Conservation (phyloP, 345 rosid genomes). For the Euphorbia pulcherrima region DNA sequence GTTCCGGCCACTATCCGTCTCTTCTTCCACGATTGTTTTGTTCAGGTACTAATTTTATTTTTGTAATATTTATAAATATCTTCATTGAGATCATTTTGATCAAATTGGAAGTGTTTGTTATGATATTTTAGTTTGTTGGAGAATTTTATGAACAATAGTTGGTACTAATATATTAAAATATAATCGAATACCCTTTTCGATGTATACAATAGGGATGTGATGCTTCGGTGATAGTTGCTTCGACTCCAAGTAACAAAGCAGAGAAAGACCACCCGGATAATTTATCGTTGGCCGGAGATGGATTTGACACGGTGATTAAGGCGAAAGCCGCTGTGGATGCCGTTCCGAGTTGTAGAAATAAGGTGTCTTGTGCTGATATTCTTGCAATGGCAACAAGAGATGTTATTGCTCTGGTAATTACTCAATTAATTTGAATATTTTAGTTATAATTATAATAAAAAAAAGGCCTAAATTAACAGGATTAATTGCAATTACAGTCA, state of each 20-base stretch:
- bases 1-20: slow-evolving; percentile 56
- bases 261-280: slow-evolving; percentile 64
- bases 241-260: slow-evolving; percentile 25
- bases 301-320: slow-evolving; percentile 83
- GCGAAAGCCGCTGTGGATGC: slow-evolving; percentile 79
- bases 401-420: slow-evolving; percentile 51
- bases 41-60: slow-evolving; percentile 43
- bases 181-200: too few relatives aligned
- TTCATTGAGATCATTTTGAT: too few relatives aligned
- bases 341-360: slow-evolving; percentile 62
- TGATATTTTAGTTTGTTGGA: too few relatives aligned
- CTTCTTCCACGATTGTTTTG: slow-evolving; percentile 68
- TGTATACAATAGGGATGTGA: slow-evolving; percentile 73
- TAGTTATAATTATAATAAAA: background rate
- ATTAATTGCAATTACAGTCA: slow-evolving; percentile 38
- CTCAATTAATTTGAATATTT: background rate
- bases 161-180: too few relatives aligned
- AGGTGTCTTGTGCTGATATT: slow-evolving; percentile 91
- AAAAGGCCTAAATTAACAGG: background rate
- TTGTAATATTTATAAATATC: too few relatives aligned
- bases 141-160: too few relatives aligned
- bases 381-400: slow-evolving; percentile 86
- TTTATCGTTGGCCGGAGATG: slow-evolving; percentile 61
- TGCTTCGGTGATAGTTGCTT: slow-evolving; percentile 42
- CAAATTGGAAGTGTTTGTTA: too few relatives aligned